A percentile compares a stretch with the other conserved stretches of the same genome.
phyloP scores from a whole-genome alignment of 441 rosid species.

The Brassica hybrid region DNA sequence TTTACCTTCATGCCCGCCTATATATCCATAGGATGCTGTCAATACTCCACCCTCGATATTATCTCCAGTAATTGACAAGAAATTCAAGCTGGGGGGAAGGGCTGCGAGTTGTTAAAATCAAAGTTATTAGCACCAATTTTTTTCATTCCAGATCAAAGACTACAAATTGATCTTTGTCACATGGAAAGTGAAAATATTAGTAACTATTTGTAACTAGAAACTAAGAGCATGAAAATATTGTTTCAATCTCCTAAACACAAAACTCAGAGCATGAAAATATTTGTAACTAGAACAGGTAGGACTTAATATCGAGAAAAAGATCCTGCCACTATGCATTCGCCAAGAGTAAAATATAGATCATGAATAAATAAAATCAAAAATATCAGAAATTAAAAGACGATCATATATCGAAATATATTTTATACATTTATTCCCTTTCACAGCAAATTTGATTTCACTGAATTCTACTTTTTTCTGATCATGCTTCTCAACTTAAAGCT shows the following conservation, averaged over 20 bases:
- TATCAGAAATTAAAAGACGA: background rate
- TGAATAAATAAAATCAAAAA: background rate
- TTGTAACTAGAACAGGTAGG: conserved; percentile 3
- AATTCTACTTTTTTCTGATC: background rate
- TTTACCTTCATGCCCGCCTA: conserved; percentile 98
- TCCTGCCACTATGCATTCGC: background rate
- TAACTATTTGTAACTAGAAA: no score
- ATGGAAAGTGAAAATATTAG: no score
- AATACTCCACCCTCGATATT: conserved; percentile 78
- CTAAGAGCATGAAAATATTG: no score
- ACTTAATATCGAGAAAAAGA: background rate
- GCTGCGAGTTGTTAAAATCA: conserved; percentile 54
- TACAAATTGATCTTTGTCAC: background rate
- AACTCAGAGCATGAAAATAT: background rate
- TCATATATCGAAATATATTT: background rate
- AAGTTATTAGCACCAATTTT: conserved; percentile 5
- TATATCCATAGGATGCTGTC: conserved; percentile 97
- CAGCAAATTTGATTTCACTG: background rate
- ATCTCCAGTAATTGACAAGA: conserved; percentile 95
- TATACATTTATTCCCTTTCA: background rate
- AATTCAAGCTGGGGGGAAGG: conserved; percentile 97
- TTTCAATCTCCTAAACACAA: background rate
- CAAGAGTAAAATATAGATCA: conserved; percentile 1
- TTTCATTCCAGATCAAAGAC: conserved; percentile 14
- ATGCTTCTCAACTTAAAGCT: background rate